Evolutionary conservation across 179 eudicot genomes (phyloP).

Genomic region (Carnegiea gigantea): DNA sequence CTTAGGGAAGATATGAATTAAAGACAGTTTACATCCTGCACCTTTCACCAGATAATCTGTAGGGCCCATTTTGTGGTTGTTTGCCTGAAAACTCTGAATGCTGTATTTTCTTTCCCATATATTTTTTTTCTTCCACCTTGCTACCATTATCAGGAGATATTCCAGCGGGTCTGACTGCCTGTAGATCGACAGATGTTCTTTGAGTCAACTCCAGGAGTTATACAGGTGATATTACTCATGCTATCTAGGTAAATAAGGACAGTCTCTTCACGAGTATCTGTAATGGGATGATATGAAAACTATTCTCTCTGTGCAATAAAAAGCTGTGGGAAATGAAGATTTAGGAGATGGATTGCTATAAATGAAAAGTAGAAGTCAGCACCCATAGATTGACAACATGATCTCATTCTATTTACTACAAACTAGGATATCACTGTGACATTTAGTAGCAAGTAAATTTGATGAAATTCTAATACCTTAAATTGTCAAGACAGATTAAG

Average conservation of each 20-base stretch:
- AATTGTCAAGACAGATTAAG: too few species aligned
- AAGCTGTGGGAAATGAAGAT: background rate
- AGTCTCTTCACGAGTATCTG: background rate
- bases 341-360: background rate
- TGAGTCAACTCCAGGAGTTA: conserved; percentile 10
- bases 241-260: background rate
- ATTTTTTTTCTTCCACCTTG: conserved; percentile 39
- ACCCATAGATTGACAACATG: background rate
- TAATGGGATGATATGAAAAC: background rate
- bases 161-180: conserved; percentile 40
- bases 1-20: background rate
- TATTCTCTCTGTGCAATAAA: background rate
- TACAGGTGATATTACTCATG: background rate
- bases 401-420: background rate
- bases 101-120: conserved; percentile 30
- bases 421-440: too few species aligned
- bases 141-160: conserved; percentile 33
- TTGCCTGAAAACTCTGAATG: conserved; percentile 29
- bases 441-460: too few species aligned
- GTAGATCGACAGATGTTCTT: conserved; percentile 19
- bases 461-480: too few species aligned
- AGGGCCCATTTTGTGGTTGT: conserved; percentile 35
- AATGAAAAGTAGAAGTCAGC: background rate
- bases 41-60: conserved; percentile 44
- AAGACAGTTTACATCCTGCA: conserved; percentile 18